Conservation (phyloP, 2,329 filamentous ascomycete species). For the Fusarium nisikadoi region DNA sequence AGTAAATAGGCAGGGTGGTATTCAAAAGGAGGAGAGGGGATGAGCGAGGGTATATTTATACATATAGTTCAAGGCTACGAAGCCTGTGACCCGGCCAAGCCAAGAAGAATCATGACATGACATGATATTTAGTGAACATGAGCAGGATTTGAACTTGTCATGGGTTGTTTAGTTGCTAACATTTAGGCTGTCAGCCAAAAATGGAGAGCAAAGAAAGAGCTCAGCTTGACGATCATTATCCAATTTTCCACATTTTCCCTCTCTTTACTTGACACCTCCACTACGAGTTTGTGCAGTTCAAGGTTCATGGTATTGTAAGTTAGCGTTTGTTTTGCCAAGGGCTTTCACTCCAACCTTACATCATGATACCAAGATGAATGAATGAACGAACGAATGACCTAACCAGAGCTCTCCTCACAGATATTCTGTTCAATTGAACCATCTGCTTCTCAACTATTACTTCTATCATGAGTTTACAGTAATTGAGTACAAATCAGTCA, state of each 20-base stretch:
- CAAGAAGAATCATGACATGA: conserved; percentile 34
- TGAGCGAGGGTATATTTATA: conserved; percentile 7
- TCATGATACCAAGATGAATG: conserved; percentile 9
- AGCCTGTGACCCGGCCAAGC: conserved; percentile 26
- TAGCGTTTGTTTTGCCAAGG: conserved; percentile 10
- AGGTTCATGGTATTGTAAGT: conserved; percentile 1
- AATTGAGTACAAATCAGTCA: neutral
- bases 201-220: neutral
- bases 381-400: neutral
- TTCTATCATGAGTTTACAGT: neutral
- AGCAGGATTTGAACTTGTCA: conserved; percentile 27
- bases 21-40: neutral
- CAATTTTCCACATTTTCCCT: neutral
- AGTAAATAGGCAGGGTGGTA: neutral
- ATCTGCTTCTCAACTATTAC: accelerated
- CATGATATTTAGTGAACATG: conserved; percentile 26
- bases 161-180: neutral
- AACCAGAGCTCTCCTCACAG: neutral
- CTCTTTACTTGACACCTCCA: neutral
- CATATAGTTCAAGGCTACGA: conserved; percentile 2
- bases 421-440: neutral
- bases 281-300: neutral
- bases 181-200: conserved; percentile 21
- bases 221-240: conserved; percentile 26
- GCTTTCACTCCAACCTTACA: neutral